phyloP scores from a whole-genome alignment of 805 yeast genomes.

The Maudiozyma turicensis region DNA sequence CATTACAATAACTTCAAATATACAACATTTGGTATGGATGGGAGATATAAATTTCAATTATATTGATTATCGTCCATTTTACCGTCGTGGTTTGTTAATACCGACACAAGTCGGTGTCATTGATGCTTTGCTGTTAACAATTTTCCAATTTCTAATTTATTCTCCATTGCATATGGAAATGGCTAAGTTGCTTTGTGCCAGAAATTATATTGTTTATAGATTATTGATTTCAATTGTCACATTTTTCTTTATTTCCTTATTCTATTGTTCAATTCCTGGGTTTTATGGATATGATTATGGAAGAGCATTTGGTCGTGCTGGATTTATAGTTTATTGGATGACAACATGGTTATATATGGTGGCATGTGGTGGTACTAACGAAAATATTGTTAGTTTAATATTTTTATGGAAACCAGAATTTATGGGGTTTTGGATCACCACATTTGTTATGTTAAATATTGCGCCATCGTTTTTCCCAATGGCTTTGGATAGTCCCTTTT shows the following conservation, averaged over 20 bases:
- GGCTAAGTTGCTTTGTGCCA: constrained; percentile 35
- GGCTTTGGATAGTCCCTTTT: constrained; percentile 45
- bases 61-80: constrained; percentile 41
- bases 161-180: constrained; percentile 41
- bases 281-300: constrained; percentile 58
- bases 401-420: constrained; percentile 49
- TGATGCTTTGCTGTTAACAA: constrained; percentile 58
- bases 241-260: constrained; percentile 47
- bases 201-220: constrained; percentile 44
- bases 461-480: constrained; percentile 61
- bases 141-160: constrained; percentile 59
- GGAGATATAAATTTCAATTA: constrained; percentile 28
- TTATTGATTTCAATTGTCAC: constrained; percentile 37
- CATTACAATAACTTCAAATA: constrained; percentile 1
- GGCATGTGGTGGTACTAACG: constrained; percentile 69
- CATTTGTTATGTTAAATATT: constrained; percentile 60
- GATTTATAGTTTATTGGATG: constrained; percentile 71
- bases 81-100: constrained; percentile 43
- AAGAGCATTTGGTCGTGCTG: constrained; percentile 50
- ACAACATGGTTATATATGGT: constrained; percentile 55
- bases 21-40: constrained; percentile 6
- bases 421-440: constrained; percentile 60
- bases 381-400: constrained; percentile 45
- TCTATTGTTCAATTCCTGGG: constrained; percentile 49
- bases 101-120: constrained; percentile 71